Conservation (phyloP, 805 yeast genomes). For the Yamadazyma phyllophila region DNA sequence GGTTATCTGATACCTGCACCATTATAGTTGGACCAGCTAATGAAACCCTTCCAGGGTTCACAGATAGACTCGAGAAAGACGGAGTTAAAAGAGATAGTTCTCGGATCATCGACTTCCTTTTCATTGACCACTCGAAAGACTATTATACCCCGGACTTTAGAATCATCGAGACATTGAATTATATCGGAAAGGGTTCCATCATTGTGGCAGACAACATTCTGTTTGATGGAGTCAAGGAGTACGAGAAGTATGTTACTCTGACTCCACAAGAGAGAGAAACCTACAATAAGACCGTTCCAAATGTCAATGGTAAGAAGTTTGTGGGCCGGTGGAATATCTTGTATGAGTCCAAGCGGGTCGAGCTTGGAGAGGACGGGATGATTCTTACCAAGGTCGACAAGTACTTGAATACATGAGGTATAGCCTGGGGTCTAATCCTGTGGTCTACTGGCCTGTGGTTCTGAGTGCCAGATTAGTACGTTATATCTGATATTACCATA, state of each 20-base stretch:
- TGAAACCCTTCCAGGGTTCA: constrained; percentile 25
- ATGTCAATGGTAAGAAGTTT: constrained; percentile 22
- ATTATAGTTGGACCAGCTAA: constrained; percentile 34
- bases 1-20: constrained; percentile 27
- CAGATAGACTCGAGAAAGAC: constrained; percentile 11
- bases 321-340: constrained; percentile 24
- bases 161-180: constrained; percentile 37
- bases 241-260: constrained; percentile 33
- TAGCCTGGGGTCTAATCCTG: too few relatives aligned
- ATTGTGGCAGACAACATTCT: constrained; percentile 39
- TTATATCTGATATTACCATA: too few relatives aligned
- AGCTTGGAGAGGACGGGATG: constrained; percentile 1
- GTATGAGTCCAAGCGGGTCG: constrained; percentile 27
- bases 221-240: constrained; percentile 39
- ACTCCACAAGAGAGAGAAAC: constrained; percentile 36
- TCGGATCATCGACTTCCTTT: constrained; percentile 31
- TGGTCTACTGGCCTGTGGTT: too few relatives aligned
- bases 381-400: not conserved
- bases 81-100: constrained; percentile 5
- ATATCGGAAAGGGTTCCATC: constrained; percentile 38
- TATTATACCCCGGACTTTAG: constrained; percentile 42
- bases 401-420: not conserved
- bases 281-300: constrained; percentile 23
- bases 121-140: constrained; percentile 41
- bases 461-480: too few relatives aligned